Evolutionary conservation across 2,329 filamentous ascomycete species (phyloP), one percentile per base, ranked within the genome.

Genomic region (Phaeoacremonium minimum): DNA sequence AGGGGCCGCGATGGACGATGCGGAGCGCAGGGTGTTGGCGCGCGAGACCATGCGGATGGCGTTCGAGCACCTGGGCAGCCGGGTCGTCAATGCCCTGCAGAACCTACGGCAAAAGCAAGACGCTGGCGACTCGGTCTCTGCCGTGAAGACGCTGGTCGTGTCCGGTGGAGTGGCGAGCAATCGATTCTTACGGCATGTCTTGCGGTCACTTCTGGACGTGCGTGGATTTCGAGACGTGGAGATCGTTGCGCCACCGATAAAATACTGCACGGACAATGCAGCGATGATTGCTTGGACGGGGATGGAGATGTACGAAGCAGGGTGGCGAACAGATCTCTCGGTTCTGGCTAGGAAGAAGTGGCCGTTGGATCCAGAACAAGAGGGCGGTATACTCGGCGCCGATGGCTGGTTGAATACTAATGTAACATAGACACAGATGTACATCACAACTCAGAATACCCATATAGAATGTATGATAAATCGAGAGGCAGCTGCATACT

Each of bases 221-320:
- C 75, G 84, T 30, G 86, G 86, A 0, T 83, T 79, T 52, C 53
- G 55, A 0, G 49, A 77, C 45, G 57, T 94, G 18, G 50, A 70
- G 9, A 58, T 96, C 7, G 62, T 83, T 18, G 85, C 84, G 37
- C 91, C 93, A n/a, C 89, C 89, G 4, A 61, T 77, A 8, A 68
- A 71, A 29, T 70, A 91, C 36, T 97, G 93, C 55, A 96, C 88
- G 0, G 93, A 98, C 53, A 97, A 98, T 60, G 93, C 93, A 11
- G 87, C 89, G 32, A 98, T 98, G 93, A 90, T 97, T 56, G 91
- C 85, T 2, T 97, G 93, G 91, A 73, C 90, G 1, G 93, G 85
- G 0, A 74, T 90, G 46, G 90, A 97, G 63, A 96, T 98, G 90
- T 96, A 77, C 53, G 75, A 85, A 58, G 78, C 76, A 1, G 90